Base-by-base conservation (phyloP, 805 yeast species). In the Suhomyces faveliae region DNA sequence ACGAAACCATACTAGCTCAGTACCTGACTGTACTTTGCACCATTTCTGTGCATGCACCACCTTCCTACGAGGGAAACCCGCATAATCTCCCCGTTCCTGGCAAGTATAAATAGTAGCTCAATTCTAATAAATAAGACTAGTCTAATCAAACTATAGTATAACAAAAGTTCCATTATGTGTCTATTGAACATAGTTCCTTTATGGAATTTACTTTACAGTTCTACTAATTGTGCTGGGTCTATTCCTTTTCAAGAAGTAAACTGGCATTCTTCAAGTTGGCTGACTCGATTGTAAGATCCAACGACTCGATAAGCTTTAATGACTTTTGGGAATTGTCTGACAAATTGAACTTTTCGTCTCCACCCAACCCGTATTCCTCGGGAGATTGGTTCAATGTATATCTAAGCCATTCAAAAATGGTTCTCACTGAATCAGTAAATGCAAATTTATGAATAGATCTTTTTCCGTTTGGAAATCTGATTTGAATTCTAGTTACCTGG, bases 401-500 rank as follows among this genome's bases (percentile, higher is more conserved):
- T 64, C 92, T 92, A 21, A 86, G 78, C 61, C 79, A 80, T 56
- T 82, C 85, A 63, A 78, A 94, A 1, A 94, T 63, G 1, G 62
- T 64, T 3, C 71, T 49, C 0, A 94, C 89, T 3, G 76, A 70
- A 53, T 87, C 96, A 7, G 68, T 63, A 9, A 78, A 58, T 7
- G 68, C 66, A 56, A 92, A 87, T 49, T 88, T 78, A 50, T 89
- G 84, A 9, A 92, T 85, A 10, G 85, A 68, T 49, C 97, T 75
- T 41, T 83, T 78, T n/a, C 98, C 97, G 58, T 85, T 89, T 13
- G 91, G 94, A 23, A 88, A 78, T 50, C 97, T 76, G n/a, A 94
- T 78, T 66, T 94, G 98, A 21, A 94, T 79, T 57, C 97, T 74
- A 0, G 97, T 88, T 5, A 75, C 69, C 0, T 83, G 73, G 6